phyloP scores from a whole-genome alignment of 495 filamentous ascomycete genomes.

The Aspergillus wentii region DNA sequence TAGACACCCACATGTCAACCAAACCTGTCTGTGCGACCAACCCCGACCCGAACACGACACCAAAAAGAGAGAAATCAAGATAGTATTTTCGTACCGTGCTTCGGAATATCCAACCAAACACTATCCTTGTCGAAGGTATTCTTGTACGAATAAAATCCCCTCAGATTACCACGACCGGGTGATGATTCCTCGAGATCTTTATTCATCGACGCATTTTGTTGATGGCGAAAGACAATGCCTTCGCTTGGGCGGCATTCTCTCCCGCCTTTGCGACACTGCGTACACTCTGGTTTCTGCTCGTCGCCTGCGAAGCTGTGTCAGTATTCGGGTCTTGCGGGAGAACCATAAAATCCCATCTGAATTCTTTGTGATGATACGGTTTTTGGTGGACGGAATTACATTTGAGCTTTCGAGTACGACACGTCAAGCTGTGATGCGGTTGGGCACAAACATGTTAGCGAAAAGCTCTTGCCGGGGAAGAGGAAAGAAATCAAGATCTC shows the following conservation, averaged over 20 bases:
- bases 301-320: constrained; percentile 34
- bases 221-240: constrained; percentile 63
- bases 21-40: not conserved
- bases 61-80: no score
- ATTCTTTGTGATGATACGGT: constrained; percentile 1
- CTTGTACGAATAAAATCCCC: constrained; percentile 66
- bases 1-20: constrained; percentile 8
- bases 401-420: constrained; percentile 60
- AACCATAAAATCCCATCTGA: no score
- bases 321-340: no score
- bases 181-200: constrained; percentile 30
- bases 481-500: not conserved
- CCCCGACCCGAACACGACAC: no score
- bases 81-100: constrained; percentile 43
- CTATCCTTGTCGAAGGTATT: constrained; percentile 60
- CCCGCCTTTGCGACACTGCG: constrained; percentile 55
- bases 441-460: constrained; percentile 7
- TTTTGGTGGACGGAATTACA: constrained; percentile 26
- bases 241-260: constrained; percentile 58
- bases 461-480: not conserved
- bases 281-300: constrained; percentile 53
- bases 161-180: constrained; percentile 42
- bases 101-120: constrained; percentile 61
- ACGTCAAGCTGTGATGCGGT: constrained; percentile 45
- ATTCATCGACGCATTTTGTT: constrained; percentile 72